A percentile compares a stretch with the other conserved stretches of the same genome.
These are phyloP conservation scores for Theobroma grandiflorum DNA, from an alignment of 441 rosid species.

Conservation along the genomic window DNA sequence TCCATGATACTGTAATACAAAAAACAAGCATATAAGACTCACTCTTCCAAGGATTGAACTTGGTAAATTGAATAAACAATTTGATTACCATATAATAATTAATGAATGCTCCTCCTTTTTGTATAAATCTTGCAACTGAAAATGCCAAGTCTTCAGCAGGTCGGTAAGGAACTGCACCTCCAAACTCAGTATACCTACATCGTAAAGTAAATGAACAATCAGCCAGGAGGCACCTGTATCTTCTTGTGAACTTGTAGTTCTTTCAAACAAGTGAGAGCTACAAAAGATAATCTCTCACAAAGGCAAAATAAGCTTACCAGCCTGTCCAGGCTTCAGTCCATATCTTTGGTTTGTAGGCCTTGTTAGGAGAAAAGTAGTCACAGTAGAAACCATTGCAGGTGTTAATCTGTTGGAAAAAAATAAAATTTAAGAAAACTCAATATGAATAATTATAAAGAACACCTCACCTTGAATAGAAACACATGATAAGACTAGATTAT, in stretches of 20 bases:
- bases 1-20: constrained; percentile 81
- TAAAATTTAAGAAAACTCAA: constrained; percentile 14
- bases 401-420: constrained; percentile 64
- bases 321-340: constrained; percentile 99
- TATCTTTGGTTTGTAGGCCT: constrained; percentile 92
- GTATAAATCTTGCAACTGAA: constrained; percentile 93
- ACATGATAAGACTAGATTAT: constrained; percentile 17
- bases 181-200: constrained; percentile 90
- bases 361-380: constrained; percentile 94
- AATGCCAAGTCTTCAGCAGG: constrained; percentile 98
- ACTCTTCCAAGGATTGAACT: constrained; percentile 20
- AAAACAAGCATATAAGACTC: constrained; percentile 32
- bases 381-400: constrained; percentile 99
- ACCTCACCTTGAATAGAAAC: constrained; percentile 12
- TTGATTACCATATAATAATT: constrained; percentile 90
- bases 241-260: constrained; percentile 23
- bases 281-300: not conserved
- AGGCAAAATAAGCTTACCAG: constrained; percentile 60
- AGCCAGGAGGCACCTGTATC: constrained; percentile 7
- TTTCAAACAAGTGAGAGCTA: not conserved
- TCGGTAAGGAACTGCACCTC: constrained; percentile 93
- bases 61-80: constrained; percentile 14
- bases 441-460: constrained; percentile 22
- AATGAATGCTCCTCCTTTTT: constrained; percentile 93
- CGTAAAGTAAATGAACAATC: constrained; percentile 22